These are phyloP conservation scores for Psilocybe sp. DNA, from an alignment of 768 basidiomycete species.

Conservation along the genomic window DNA sequence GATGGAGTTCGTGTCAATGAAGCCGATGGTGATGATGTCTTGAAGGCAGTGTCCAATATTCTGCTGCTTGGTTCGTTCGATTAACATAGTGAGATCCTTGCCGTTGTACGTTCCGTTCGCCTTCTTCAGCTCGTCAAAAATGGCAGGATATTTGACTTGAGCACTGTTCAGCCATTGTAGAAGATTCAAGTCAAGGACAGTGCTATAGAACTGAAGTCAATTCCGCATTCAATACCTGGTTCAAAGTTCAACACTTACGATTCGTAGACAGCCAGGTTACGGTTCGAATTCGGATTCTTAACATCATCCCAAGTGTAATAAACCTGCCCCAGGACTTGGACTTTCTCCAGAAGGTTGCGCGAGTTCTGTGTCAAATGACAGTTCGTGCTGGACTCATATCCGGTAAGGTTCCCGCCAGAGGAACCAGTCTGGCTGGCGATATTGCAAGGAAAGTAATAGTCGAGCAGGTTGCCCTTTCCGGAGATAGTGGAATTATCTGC, in stretches of 20 bases:
- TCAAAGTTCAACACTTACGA: constrained; percentile 53
- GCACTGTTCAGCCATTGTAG: constrained; percentile 80
- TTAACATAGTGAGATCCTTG: constrained; percentile 84
- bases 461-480: constrained; percentile 54
- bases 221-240: not conserved
- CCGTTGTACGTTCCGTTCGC: constrained; percentile 73
- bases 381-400: constrained; percentile 58
- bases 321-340: constrained; percentile 74
- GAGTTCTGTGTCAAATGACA: constrained; percentile 71
- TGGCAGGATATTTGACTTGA: constrained; percentile 76
- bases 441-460: constrained; percentile 99
- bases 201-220: constrained; percentile 37
- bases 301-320: constrained; percentile 94
- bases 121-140: constrained; percentile 78
- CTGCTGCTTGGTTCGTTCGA: constrained; percentile 70
- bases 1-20: constrained; percentile 90
- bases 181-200: constrained; percentile 85
- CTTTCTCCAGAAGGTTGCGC: constrained; percentile 44
- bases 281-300: constrained; percentile 47
- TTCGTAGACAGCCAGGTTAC: constrained; percentile 93
- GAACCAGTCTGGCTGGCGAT: constrained; percentile 72
- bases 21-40: constrained; percentile 86
- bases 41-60: constrained; percentile 77
- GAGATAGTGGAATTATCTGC: constrained; percentile 70
- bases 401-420: constrained; percentile 61